Base-by-base conservation (phyloP, 2,329 filamentous ascomycete genomes). In the Dothistroma septosporum region DNA sequence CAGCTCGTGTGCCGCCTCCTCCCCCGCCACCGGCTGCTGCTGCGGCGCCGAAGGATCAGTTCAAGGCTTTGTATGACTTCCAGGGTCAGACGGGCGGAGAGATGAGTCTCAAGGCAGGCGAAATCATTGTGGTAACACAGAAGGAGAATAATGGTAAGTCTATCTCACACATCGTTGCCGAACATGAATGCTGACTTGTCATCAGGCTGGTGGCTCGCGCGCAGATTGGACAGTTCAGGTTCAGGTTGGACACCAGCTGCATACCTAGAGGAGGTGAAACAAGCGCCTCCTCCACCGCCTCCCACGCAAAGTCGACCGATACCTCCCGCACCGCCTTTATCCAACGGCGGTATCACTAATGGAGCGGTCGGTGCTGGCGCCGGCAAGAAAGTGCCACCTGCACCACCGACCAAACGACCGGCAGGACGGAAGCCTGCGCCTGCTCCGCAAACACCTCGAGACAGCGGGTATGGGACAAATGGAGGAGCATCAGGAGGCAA, bases 221-320 rank as follows among this genome's bases (percentile, higher is more conserved):
- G 91, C 79, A 90, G 88, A 64, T 77, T 79, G 53, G 78, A 85
- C 69, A 81, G 81, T 52, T 81, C 82, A 67, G 85, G 85, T n/a
- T 91, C 94, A 76, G 94, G 92, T 55, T 99, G 94, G 94, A 86
- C 94, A 2, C 94, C 94, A 0, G 90, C 92, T 21, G 91, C 93
- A 21, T 99, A 99, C 71, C 88, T 99, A 9, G 89, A 97, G 76
- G 92, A 97, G 76, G 84, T 89, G 73, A 83, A 82, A 22, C 69
- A 74, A 53, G 75, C 75, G 24, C 79, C 84, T 12, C 79, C 82
- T 8, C 83, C 87, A 10, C 84, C 85, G 24, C 83, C 87, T 4
- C 75, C 76, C 24, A 73, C 79, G 8, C 72, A 77, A 22, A 67
- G 71, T 33, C 75, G 80, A 12, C 87, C 90, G 14, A 87, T 87